Conservation (phyloP, 495 filamentous ascomycete species). For the Annulohypoxylon stygium region DNA sequence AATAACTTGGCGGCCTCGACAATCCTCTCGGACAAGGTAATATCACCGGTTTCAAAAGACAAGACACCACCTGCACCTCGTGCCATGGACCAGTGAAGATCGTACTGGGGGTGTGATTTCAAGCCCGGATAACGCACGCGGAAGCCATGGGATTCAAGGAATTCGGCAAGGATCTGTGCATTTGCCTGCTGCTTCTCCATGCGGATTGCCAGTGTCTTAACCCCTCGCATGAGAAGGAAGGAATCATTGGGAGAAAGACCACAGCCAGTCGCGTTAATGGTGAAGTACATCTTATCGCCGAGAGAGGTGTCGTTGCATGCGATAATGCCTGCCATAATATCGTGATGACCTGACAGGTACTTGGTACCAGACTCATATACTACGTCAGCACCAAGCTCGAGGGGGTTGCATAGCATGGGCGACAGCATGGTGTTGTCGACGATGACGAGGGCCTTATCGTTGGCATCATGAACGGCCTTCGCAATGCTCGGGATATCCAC, state of each 20-base stretch:
- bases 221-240: slow-evolving; percentile 91
- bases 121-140: slow-evolving; percentile 94
- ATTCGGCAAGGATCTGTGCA: slow-evolving; percentile 89
- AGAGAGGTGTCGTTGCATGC: slow-evolving; percentile 84
- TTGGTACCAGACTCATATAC: slow-evolving; percentile 98
- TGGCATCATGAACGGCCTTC: slow-evolving; percentile 77
- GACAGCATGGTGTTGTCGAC: slow-evolving; percentile 99
- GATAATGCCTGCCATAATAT: slow-evolving; percentile 97
- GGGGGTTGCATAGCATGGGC: slow-evolving; percentile 88
- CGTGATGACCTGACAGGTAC: slow-evolving; percentile 97
- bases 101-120: slow-evolving; percentile 94
- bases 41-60: slow-evolving; percentile 93
- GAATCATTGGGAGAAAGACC: slow-evolving; percentile 94
- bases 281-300: slow-evolving; percentile 93
- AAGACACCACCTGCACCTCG: slow-evolving; percentile 93
- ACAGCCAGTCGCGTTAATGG: slow-evolving; percentile 95
- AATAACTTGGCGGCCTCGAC: slow-evolving; percentile 92
- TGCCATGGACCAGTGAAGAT: slow-evolving; percentile 94
- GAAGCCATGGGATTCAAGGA: slow-evolving; percentile 92
- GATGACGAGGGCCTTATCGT: slow-evolving; percentile 83
- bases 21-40: slow-evolving; percentile 85
- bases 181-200: slow-evolving; percentile 98
- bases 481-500: slow-evolving; percentile 89
- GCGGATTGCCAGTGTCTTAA: slow-evolving; percentile 96
- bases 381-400: slow-evolving; percentile 94